These are phyloP conservation scores for Pyrus communis DNA, from an alignment of 306 rosid species.

Conservation along the genomic window DNA sequence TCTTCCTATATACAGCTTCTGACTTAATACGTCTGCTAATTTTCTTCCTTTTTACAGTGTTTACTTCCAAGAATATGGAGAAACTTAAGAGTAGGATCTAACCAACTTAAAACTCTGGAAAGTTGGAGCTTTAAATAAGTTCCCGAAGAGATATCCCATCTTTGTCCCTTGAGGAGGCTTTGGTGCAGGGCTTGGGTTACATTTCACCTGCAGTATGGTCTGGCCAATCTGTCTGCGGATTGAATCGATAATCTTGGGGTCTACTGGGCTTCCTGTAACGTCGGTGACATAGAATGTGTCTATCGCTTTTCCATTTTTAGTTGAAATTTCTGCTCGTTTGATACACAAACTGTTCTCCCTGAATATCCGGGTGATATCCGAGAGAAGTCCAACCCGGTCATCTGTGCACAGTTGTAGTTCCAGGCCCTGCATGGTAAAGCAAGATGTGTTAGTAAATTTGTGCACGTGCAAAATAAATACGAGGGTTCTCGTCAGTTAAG, in stretches of 20 bases:
- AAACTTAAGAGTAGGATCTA: slow-evolving; percentile 63
- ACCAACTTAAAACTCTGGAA: slow-evolving; percentile 61
- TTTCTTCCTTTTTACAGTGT: slow-evolving; percentile 9
- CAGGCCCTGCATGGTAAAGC: slow-evolving; percentile 58
- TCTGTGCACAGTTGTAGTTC: slow-evolving; percentile 73
- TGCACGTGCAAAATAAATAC: not conserved
- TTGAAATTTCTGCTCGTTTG: slow-evolving; percentile 89
- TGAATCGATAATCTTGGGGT: slow-evolving; percentile 67
- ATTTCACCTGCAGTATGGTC: slow-evolving; percentile 54
- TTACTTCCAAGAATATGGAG: slow-evolving; percentile 20
- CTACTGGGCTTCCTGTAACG: slow-evolving; percentile 71
- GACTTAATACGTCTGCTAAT: not conserved
- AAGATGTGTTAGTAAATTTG: slow-evolving; percentile 13
- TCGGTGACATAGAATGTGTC: slow-evolving; percentile 84
- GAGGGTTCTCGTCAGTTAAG: not conserved
- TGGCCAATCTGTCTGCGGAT: slow-evolving; percentile 70
- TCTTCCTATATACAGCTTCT: no score
- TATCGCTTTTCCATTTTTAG: slow-evolving; percentile 56
- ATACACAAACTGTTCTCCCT: slow-evolving; percentile 81
- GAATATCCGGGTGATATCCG: slow-evolving; percentile 86
- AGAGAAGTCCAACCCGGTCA: slow-evolving; percentile 79
- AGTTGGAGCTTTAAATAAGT: slow-evolving; percentile 62
- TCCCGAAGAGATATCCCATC: slow-evolving; percentile 62
- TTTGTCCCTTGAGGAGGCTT: slow-evolving; percentile 43
- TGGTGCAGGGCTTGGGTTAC: slow-evolving; percentile 36